Evolutionary conservation across 2,329 filamentous ascomycete genomes (phyloP).

Genomic region (Plectosphaerella cucumerina): DNA sequence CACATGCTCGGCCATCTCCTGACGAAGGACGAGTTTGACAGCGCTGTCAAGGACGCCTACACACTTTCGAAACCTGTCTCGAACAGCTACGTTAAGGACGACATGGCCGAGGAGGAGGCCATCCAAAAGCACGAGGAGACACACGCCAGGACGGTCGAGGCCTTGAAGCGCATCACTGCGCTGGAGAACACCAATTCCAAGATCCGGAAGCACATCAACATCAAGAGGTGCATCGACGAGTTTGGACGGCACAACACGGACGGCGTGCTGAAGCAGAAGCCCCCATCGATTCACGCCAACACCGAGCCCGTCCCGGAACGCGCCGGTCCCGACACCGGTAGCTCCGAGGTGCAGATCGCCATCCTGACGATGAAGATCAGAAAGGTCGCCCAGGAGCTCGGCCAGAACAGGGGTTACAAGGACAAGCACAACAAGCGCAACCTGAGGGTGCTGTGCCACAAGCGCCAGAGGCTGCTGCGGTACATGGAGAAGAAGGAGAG

Average conservation of each 20-base stretch:
- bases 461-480: slow-evolving; percentile 78
- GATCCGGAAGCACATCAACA: slow-evolving; percentile 77
- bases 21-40: slow-evolving; percentile 60
- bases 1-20: slow-evolving; percentile 74
- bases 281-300: slow-evolving; percentile 38
- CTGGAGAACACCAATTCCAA: slow-evolving; percentile 73
- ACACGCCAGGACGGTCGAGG: slow-evolving; percentile 68
- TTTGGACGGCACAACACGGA: slow-evolving; percentile 95
- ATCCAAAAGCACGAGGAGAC: slow-evolving; percentile 43
- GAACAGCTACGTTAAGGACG: slow-evolving; percentile 32
- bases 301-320: slow-evolving; percentile 46
- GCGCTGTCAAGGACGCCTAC: slow-evolving; percentile 64
- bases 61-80: slow-evolving; percentile 57
- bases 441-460: slow-evolving; percentile 78
- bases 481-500: slow-evolving; percentile 89
- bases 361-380: slow-evolving; percentile 94
- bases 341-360: slow-evolving; percentile 94
- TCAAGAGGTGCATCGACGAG: slow-evolving; percentile 75
- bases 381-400: slow-evolving; percentile 68
- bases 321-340: slow-evolving; percentile 88
- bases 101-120: slow-evolving; percentile 27
- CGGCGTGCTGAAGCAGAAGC: slow-evolving; percentile 57
- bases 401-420: slow-evolving; percentile 64
- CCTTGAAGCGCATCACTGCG: slow-evolving; percentile 73
- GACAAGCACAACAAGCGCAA: slow-evolving; percentile 96